A percentile compares a stretch with the other conserved stretches of the same genome.
These are phyloP conservation scores for Epicoccum nigrum DNA, from an alignment of 2,329 filamentous ascomycete species.

Conservation along the genomic window DNA sequence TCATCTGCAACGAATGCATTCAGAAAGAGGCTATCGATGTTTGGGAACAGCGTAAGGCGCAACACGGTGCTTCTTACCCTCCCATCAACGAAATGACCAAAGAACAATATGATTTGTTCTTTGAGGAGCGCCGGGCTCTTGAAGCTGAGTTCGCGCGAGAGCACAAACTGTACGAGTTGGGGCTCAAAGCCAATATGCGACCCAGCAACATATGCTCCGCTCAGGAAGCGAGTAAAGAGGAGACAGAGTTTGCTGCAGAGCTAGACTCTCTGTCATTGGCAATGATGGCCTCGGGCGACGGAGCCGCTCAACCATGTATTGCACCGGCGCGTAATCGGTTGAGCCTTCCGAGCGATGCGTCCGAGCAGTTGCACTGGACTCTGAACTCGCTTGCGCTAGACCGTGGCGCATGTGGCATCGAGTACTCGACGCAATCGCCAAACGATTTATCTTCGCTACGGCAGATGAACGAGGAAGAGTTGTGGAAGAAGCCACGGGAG, in stretches of 20 bases:
- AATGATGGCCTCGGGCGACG: constrained; percentile 32
- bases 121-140: constrained; percentile 36
- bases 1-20: constrained; percentile 44
- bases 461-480: constrained; percentile 28
- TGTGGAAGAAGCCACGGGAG: constrained; percentile 35
- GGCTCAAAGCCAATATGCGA: constrained; percentile 31
- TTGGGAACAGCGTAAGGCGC: constrained; percentile 35
- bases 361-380: constrained; percentile 46
- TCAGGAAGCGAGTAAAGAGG: constrained; percentile 38
- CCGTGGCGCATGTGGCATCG: constrained; percentile 42
- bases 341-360: constrained; percentile 39
- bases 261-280: constrained; percentile 42
- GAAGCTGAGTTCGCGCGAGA: constrained; percentile 37
- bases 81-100: constrained; percentile 37
- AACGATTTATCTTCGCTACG: constrained; percentile 18
- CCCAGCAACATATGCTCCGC: constrained; percentile 41
- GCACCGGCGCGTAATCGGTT: constrained; percentile 25
- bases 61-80: constrained; percentile 38
- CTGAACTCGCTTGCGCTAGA: constrained; percentile 40
- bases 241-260: constrained; percentile 39
- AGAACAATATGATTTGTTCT: constrained; percentile 42
- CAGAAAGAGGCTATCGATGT: constrained; percentile 35
- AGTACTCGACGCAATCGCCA: constrained; percentile 31
- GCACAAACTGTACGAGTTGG: constrained; percentile 33
- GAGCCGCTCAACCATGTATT: constrained; percentile 11